These are phyloP conservation scores for Geum urbanum DNA, from an alignment of 306 rosid species.

Conservation along the genomic window DNA sequence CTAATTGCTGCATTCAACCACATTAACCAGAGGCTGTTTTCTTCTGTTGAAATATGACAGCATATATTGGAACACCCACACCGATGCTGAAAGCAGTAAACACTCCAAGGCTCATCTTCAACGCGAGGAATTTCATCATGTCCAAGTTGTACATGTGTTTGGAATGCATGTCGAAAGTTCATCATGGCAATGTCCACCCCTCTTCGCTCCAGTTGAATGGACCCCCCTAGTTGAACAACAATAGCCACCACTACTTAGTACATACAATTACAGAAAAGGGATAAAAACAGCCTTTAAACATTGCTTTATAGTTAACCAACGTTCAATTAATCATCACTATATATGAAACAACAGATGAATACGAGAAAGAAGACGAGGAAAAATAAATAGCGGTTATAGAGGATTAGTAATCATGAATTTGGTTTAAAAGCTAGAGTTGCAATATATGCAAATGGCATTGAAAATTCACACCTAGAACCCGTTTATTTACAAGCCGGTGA, in stretches of 20 bases:
- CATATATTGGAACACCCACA: slow-evolving; percentile 23
- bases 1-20: slow-evolving; percentile 17
- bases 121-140: slow-evolving; percentile 30
- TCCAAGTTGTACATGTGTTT: slow-evolving; percentile 43
- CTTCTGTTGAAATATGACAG: slow-evolving; percentile 34
- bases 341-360: too few species aligned
- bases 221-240: slow-evolving; percentile 19
- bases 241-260: not conserved
- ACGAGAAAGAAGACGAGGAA: too few species aligned
- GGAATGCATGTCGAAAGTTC: slow-evolving; percentile 35
- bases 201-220: slow-evolving; percentile 36
- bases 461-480: not conserved
- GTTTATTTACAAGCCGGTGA: not conserved
- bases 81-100: slow-evolving; percentile 35
- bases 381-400: not conserved
- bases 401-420: not conserved
- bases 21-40: slow-evolving; percentile 32
- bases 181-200: slow-evolving; percentile 39
- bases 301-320: too few species aligned
- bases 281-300: not conserved
- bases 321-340: not conserved
- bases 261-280: not conserved
- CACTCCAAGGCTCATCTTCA: slow-evolving; percentile 31
- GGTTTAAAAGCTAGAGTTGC: not conserved
- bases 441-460: not conserved